A percentile compares a stretch with the other conserved stretches of the same genome.
phyloP scores from a whole-genome alignment of 192 early-diverging fungal genomes.

The Pilobolus umbonatus region DNA sequence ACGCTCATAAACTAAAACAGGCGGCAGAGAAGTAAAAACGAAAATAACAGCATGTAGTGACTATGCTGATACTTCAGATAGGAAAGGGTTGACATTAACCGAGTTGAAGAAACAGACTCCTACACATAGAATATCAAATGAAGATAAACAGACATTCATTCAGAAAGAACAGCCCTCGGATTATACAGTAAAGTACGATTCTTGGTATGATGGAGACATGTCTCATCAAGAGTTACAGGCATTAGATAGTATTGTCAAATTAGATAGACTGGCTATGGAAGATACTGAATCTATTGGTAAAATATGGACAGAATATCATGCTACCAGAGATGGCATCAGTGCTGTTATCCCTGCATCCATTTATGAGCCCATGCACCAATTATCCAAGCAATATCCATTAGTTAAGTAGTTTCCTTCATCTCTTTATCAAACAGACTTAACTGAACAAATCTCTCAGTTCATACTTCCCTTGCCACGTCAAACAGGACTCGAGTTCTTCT shows the following conservation, averaged over 20 bases:
- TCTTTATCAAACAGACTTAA: background rate
- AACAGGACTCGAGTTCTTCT: slow-evolving; percentile 80
- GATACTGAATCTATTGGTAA: slow-evolving; percentile 24
- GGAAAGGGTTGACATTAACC: background rate
- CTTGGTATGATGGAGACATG: background rate
- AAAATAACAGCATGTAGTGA: background rate
- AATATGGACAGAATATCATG: slow-evolving; percentile 36
- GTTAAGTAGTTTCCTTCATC: slow-evolving; percentile 12
- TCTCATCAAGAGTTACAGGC: too few relatives aligned
- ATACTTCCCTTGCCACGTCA: slow-evolving; percentile 77
- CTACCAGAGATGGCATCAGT: slow-evolving; percentile 31
- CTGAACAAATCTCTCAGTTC: slow-evolving; percentile 47
- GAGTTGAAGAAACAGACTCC: too few relatives aligned
- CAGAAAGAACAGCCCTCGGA: too few relatives aligned
- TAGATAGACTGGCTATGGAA: slow-evolving; percentile 31
- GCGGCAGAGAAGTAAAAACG: slow-evolving; percentile 28
- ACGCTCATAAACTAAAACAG: slow-evolving; percentile 31
- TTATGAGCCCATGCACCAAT: slow-evolving; percentile 24
- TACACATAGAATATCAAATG: too few relatives aligned
- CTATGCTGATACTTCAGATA: background rate
- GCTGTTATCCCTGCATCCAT: slow-evolving; percentile 29
- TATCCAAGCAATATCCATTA: slow-evolving; percentile 31
- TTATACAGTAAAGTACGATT: too few relatives aligned
- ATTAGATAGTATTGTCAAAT: slow-evolving; percentile 29
- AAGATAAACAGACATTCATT: too few relatives aligned